A percentile compares a stretch with the other conserved stretches of the same genome.
Evolutionary conservation across 805 yeast species (phyloP).

Genomic region (Metschnikowia similis): DNA sequence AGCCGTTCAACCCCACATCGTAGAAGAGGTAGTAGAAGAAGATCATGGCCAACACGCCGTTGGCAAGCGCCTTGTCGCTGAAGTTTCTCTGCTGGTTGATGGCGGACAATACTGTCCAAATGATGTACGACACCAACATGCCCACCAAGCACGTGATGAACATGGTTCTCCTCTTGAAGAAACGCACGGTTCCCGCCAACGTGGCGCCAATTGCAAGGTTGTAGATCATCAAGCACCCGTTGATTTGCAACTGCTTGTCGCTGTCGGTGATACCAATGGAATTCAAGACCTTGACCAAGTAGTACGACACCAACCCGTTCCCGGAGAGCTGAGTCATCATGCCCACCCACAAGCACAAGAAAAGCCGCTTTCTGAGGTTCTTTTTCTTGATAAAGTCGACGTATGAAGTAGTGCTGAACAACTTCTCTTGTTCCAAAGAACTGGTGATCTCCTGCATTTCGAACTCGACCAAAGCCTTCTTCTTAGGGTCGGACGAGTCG

Average conservation of each 20-base stretch:
- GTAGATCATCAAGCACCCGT: slow-evolving; percentile 37
- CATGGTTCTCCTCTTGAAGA: slow-evolving; percentile 33
- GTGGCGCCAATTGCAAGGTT: slow-evolving; percentile 30
- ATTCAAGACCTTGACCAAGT: slow-evolving; percentile 45
- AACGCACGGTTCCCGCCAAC: slow-evolving; percentile 19
- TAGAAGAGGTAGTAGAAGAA: slow-evolving; percentile 43
- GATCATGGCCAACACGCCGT: slow-evolving; percentile 49
- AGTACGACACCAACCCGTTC: slow-evolving; percentile 50
- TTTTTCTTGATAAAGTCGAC: slow-evolving; percentile 35
- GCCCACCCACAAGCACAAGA: slow-evolving; percentile 30
- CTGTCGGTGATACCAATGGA: slow-evolving; percentile 50
- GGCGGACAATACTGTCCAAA: slow-evolving; percentile 46
- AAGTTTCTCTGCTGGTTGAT: slow-evolving; percentile 39
- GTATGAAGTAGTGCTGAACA: slow-evolving; percentile 29
- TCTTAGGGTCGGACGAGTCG: slow-evolving; percentile 24
- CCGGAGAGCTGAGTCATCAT: slow-evolving; percentile 46
- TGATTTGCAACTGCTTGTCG: slow-evolving; percentile 40
- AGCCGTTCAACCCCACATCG: slow-evolving; percentile 42
- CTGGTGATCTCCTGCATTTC: slow-evolving; percentile 24
- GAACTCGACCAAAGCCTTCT: slow-evolving; percentile 17
- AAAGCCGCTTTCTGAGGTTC: slow-evolving; percentile 40
- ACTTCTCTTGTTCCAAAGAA: slow-evolving; percentile 36
- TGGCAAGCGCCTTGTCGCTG: slow-evolving; percentile 36
- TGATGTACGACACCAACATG: slow-evolving; percentile 36
- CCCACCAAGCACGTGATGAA: slow-evolving; percentile 31